A percentile compares a stretch with the other conserved stretches of the same genome.
Conservation (phyloP, 371 early-diverging fungal species). For the Rhizopus microsporus region DNA sequence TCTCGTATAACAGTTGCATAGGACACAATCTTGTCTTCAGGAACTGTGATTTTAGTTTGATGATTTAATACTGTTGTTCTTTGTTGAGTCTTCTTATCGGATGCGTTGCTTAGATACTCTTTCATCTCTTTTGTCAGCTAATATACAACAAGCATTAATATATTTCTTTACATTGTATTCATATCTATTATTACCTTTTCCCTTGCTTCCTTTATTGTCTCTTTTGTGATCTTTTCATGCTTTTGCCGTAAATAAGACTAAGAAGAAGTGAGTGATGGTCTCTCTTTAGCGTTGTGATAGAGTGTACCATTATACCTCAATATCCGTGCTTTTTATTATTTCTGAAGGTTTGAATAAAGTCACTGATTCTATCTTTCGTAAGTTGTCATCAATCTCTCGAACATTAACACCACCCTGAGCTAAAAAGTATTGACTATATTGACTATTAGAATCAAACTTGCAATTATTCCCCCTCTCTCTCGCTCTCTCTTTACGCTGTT, state of each 20-base stretch:
- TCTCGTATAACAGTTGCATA: slow-evolving; percentile 8
- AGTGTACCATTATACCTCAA: slow-evolving; percentile 61
- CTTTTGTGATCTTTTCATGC: slow-evolving; percentile 70
- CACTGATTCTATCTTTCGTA: slow-evolving; percentile 63
- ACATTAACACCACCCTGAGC: slow-evolving; percentile 79
- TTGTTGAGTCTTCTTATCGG: background rate
- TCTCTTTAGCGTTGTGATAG: background rate
- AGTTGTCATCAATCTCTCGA: slow-evolving; percentile 54
- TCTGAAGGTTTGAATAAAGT: slow-evolving; percentile 70
- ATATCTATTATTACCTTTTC: slow-evolving; percentile 35
- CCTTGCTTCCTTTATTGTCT: slow-evolving; percentile 71
- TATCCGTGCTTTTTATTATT: slow-evolving; percentile 71
- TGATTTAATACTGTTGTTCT: background rate
- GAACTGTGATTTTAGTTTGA: background rate
- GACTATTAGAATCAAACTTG: background rate
- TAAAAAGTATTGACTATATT: slow-evolving; percentile 59
- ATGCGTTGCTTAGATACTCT: background rate
- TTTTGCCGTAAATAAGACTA: slow-evolving; percentile 69
- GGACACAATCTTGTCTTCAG: slow-evolving; percentile 3
- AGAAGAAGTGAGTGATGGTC: background rate
- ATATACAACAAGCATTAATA: slow-evolving; percentile 27
- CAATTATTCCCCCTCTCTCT: background rate
- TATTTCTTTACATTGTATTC: background rate
- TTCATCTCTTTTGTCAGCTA: slow-evolving; percentile 67
- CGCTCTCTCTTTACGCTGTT: slow-evolving; percentile 37